Percentiles rank a stretch among this genome's conserved stretches.
phyloP scores from a whole-genome alignment of 495 filamentous ascomycete genomes.

The Aspergillus baeticus region DNA sequence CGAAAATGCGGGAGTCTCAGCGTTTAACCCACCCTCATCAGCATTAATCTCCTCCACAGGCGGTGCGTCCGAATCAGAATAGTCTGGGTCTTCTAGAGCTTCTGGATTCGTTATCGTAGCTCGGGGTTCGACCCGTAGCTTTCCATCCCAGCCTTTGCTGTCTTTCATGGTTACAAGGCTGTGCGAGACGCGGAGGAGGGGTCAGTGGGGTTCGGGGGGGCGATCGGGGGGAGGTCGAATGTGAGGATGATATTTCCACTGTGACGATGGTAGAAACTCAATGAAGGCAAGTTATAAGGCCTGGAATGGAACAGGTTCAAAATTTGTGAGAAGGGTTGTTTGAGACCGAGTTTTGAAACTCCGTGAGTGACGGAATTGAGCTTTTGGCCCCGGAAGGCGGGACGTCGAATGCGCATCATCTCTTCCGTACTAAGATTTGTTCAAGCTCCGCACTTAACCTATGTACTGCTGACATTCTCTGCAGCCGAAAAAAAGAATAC shows the following conservation, averaged over 20 bases:
- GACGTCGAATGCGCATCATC: slow-evolving; percentile 1
- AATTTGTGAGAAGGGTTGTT: too few relatives aligned
- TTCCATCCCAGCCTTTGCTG: slow-evolving; percentile 91
- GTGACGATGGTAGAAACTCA: background rate
- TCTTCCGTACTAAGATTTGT: background rate
- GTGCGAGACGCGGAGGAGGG: slow-evolving; percentile 5
- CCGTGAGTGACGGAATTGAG: background rate
- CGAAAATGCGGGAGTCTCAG: background rate
- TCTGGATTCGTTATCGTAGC: slow-evolving; percentile 70
- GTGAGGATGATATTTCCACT: too few relatives aligned
- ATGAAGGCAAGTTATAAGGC: too few relatives aligned
- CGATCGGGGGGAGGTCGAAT: background rate
- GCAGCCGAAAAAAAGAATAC: background rate
- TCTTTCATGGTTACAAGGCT: slow-evolving; percentile 43
- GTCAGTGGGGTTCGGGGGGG: background rate
- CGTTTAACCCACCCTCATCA: slow-evolving; percentile 66
- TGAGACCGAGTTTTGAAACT: too few relatives aligned
- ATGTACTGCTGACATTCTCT: background rate
- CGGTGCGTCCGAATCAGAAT: slow-evolving; percentile 78
- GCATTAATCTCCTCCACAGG: slow-evolving; percentile 74
- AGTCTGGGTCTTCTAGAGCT: slow-evolving; percentile 76
- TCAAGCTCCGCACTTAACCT: background rate
- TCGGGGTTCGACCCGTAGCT: slow-evolving; percentile 69
- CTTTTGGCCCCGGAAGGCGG: background rate
- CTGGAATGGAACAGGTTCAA: too few relatives aligned